These are phyloP conservation scores for Rhynchospora breviuscula DNA, from an alignment of 176 grass and related monocot species.

Conservation along the genomic window DNA sequence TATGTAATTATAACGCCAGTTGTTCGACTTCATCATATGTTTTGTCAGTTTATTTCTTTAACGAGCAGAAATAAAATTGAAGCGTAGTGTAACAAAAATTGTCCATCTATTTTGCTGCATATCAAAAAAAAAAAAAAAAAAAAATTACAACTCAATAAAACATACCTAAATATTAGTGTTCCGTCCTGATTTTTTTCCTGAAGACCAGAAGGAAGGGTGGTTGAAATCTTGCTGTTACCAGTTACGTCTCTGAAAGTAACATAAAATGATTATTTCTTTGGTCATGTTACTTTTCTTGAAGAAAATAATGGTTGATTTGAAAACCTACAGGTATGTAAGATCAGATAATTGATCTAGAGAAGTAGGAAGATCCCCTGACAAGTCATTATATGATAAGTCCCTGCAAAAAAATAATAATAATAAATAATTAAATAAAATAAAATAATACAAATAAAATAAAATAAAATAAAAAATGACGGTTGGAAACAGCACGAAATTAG, in stretches of 20 bases:
- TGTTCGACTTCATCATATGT: neutral
- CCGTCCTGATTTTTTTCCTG: slow-evolving; percentile 23
- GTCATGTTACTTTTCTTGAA: neutral
- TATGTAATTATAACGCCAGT: neutral
- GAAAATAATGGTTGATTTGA: neutral
- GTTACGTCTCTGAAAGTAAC: neutral
- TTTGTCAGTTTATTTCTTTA: neutral
- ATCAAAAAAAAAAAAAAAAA: too few relatives aligned
- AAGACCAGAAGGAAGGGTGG: slow-evolving; percentile 34
- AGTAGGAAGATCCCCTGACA: slow-evolving; percentile 42
- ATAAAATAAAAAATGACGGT: too few relatives aligned
- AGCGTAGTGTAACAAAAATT: neutral
- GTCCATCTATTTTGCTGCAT: neutral
- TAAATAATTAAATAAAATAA: too few relatives aligned
- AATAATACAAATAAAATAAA: too few relatives aligned
- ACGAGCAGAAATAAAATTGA: neutral
- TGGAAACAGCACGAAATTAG: neutral
- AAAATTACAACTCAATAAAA: neutral
- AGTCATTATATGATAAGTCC: slow-evolving; percentile 49
- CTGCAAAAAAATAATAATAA: too few relatives aligned
- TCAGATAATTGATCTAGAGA: slow-evolving; percentile 38
- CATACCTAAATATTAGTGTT: slow-evolving; percentile 40
- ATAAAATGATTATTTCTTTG: neutral
- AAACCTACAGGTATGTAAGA: slow-evolving; percentile 39
- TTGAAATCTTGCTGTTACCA: slow-evolving; percentile 26